These are phyloP conservation scores for Pseudozyma tsukubaensis DNA, from an alignment of 1,284 basidiomycete genomes.

Conservation along the genomic window DNA sequence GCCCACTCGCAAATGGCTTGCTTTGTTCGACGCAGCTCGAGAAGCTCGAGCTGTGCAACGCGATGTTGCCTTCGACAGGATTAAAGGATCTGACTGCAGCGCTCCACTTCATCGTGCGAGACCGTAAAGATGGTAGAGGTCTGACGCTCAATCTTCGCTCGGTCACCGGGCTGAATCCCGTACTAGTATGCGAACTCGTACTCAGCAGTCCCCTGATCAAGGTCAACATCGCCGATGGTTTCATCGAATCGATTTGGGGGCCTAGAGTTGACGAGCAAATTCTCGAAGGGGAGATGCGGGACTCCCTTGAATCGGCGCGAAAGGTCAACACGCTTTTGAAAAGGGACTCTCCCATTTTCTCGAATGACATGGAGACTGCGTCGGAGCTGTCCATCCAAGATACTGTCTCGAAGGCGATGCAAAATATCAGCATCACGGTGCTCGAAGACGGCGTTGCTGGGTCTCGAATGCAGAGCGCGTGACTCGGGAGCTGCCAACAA, in stretches of 20 bases:
- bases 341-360: no score
- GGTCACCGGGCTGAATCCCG: slow-evolving; percentile 20
- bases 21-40: slow-evolving; percentile 14
- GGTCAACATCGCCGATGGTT: slow-evolving; percentile 42
- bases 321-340: no score
- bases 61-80: no score
- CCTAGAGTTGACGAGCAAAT: slow-evolving; percentile 30
- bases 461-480: slow-evolving; percentile 10
- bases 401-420: slow-evolving; percentile 15
- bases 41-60: slow-evolving; percentile 37
- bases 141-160: slow-evolving; percentile 24
- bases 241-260: slow-evolving; percentile 41
- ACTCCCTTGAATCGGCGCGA: no score
- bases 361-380: no score
- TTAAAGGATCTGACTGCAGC: no score
- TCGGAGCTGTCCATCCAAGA: slow-evolving; percentile 23
- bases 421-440: slow-evolving; percentile 22
- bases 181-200: slow-evolving; percentile 13
- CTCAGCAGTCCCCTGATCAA: slow-evolving; percentile 19
- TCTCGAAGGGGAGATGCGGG: no score
- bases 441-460: slow-evolving; percentile 31
- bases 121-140: no score
- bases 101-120: slow-evolving; percentile 13
- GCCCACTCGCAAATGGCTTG: slow-evolving; percentile 21
- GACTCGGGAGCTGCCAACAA: slow-evolving; percentile 3